Evolutionary conservation across 148 eudicot genomes (phyloP), one percentile per base, ranked within the genome.

Genomic region (Rhododendron ovatum): DNA sequence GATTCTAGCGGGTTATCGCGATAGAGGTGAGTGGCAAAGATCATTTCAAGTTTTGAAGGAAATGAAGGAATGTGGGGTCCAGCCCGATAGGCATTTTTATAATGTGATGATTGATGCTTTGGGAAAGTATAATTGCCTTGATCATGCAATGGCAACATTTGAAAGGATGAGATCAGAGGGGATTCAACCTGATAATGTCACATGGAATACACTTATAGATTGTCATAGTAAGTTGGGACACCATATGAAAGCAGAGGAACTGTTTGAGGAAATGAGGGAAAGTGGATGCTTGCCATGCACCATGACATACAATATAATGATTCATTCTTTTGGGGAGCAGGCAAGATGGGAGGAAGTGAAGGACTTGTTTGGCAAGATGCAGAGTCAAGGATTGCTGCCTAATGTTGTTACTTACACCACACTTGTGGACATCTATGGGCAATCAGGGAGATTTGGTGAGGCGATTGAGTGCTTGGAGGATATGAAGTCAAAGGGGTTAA

Each of bases 31-130:
- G 87, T 97, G 99, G 99, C 95, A 97, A 82, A 97, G 91, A 88
- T 92, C 96, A 26, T 97, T 97, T 86, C 94, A 95, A 80, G 98
- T 97, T 73, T 91, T 97, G 75, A 97, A 86, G 91, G 99, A 97
- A 90, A 97, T 97, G 99, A 91, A 89, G 88, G 91, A 86, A 73
- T 84, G 95, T 83, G 98, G 98, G 86, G 95, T 97, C n/a, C 86
- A 88, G 55, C 99, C 99, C 5, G 98, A 97, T 88, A 92, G 95
- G 86, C 90, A 90, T 78, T 97, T 97, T 77, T 95, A 97, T 77
- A 97, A 97, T 88, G 98, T 97, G 50, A 95, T 97, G 95, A 95
- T 97, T 81, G 98, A 97, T 92, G 91, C 96, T 2, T 97, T 97
- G 87, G 99, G 99, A 83, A 97, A 97, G 92, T 91, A 94, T 86